Base-by-base conservation (phyloP, 2,329 filamentous ascomycete genomes). In the Talaromyces pinophilus region DNA sequence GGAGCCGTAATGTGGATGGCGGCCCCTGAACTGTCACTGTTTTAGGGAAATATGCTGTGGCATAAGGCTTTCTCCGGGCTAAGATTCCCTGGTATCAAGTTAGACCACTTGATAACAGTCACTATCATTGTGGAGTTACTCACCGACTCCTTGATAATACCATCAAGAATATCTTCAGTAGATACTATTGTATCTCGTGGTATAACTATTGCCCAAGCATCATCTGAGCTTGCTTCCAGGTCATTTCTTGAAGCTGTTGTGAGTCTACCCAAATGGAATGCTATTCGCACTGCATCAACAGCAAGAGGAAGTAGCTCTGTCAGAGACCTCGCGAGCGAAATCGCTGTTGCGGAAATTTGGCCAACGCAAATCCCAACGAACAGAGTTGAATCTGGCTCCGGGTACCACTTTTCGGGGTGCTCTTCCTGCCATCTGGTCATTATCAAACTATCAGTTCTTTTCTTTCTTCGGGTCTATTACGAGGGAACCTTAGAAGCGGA, bases 21-120 rank as follows among this genome's bases (percentile, higher is more conserved):
- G 86, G 85, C 50, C 85, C 86, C 69, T 84, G 87, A 73, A 88
- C 82, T 17, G 85, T 87, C 66, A 87, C 76, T 46, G 84, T 85
- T 78, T 85, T 86, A 46, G 82, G 81, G 69, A 85, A 86, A 67
- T 87, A 81, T 22, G 85, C 85, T 71, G 85, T 87, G 72, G 87
- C 79, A 76, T 86, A 88, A 2, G 85, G 84, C 69, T 46, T 35
- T 22, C 28, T 62, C 11, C 22, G 42, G 19, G 22, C 28, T 46
- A 30, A 10, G 3, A 62, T n/a, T 13, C 25, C 40, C 59, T 62
- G 22, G n/a, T 13, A 35, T 19, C 40, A 61, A 61, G 17, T 42
- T 30, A 46, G 42, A 6, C 44, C 25, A 35, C 28, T 38, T 22
- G 44, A 48, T 22, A 48, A 2, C 3, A 22, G 11, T 48, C 19